These are phyloP conservation scores for Aphanomyces cochlioides DNA, from an alignment of 352 stramenopile genomes.

Conservation along the genomic window DNA sequence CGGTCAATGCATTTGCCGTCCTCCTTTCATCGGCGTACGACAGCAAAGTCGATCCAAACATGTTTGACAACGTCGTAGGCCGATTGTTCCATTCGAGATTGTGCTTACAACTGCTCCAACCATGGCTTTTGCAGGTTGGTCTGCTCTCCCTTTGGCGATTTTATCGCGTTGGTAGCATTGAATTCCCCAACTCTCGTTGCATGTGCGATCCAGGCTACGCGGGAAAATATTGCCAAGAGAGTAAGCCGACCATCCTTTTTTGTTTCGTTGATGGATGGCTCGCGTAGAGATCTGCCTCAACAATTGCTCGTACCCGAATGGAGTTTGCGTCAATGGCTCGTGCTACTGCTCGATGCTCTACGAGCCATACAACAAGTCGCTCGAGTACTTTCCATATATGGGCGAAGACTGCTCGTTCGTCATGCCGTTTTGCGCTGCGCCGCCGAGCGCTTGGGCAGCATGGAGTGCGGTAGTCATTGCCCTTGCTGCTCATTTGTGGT, in stretches of 20 bases:
- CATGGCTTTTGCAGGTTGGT: conserved; percentile 88
- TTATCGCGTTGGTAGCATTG: conserved; percentile 47
- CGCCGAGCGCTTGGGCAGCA: not conserved
- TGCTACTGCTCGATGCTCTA: conserved; percentile 92
- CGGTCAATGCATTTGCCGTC: conserved; percentile 92
- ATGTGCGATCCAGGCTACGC: conserved; percentile 94
- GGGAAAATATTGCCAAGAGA: conserved; percentile 88
- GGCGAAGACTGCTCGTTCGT: conserved; percentile 83
- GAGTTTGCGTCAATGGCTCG: conserved; percentile 84
- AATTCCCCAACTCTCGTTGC: conserved; percentile 94
- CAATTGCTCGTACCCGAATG: conserved; percentile 97
- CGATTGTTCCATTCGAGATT: conserved; percentile 93
- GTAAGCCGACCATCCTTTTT: conserved; percentile 40
- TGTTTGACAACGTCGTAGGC: conserved; percentile 29
- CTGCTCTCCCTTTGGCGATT: not conserved
- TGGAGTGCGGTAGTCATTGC: not conserved
- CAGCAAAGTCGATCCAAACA: not conserved
- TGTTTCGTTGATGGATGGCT: not conserved
- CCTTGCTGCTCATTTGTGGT: conserved; percentile 1
- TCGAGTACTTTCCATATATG: conserved; percentile 72
- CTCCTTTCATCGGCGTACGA: conserved; percentile 83
- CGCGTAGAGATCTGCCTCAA: conserved; percentile 89
- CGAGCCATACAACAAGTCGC: conserved; percentile 93
- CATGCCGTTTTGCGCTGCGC: conserved; percentile 53
- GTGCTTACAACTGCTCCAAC: conserved; percentile 83